Base-by-base conservation (phyloP, 192 early-diverging fungal genomes). In the Coemansia interrupta region DNA sequence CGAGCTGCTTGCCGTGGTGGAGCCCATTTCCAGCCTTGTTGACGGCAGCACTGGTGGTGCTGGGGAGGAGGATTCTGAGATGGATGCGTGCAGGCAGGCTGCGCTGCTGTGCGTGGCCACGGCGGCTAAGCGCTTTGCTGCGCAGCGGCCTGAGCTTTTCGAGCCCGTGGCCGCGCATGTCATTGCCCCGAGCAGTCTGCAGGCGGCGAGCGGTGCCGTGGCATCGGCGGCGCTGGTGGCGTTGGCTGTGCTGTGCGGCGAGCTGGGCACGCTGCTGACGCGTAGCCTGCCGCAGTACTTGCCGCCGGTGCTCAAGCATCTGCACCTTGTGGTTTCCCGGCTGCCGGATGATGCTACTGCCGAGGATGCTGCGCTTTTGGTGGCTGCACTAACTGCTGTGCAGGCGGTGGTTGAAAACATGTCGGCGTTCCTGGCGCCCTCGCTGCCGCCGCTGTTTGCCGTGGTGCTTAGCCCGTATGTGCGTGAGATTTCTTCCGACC, bases 211-310 rank as follows among this genome's bases (percentile, higher is more conserved):
- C 49, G 32, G 60, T 0, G 65, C 49, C 11, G 78, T 83, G 3
- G 63, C 57, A 4, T 78, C 81, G 11, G 74, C 82, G 0, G 81
- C 80, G 43, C 50, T 83, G 47, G 78, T 67, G 4, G 66, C 70
- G 15, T 22, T 83, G 14, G 68, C 82, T 0, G 72, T 68, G 39
- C 53, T 74, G 57, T 80, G 84, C 68, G 76, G 78, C 49, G 85
- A 87, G 56, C 81, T 95, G 20, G 92, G 90, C 20, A 66, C 90
- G 42, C 86, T 90, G 29, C 77, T 87, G 15, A 83, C 95, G 14
- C 89, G 93, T 6, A 81, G 71, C 63, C 67, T 97, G 56, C 89
- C 91, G 54, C 87, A 89, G 73, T 89, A 92, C 47, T 86, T 97
- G 82, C 92, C 90, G 26, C 54, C 78, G 19, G 81, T 92, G 15